Evolutionary conservation across 1,139 yeast species (phyloP).

Genomic region (Candida mesenterica): DNA sequence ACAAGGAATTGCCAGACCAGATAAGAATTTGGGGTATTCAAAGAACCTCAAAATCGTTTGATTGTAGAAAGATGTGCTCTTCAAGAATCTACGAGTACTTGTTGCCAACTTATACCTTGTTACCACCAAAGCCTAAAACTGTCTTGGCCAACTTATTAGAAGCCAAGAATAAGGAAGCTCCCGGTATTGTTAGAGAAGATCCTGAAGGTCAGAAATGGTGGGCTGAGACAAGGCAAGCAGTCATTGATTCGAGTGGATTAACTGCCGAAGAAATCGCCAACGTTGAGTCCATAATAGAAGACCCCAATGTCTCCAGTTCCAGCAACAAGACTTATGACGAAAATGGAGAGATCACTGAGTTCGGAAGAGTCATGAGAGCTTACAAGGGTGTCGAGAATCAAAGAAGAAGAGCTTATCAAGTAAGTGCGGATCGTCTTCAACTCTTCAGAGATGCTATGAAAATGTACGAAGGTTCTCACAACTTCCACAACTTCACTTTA

Average conservation of each 20-base stretch:
- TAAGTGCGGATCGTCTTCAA: constrained; percentile 58
- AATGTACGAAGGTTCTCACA: constrained; percentile 82
- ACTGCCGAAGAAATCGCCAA: constrained; percentile 44
- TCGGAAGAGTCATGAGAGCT: constrained; percentile 49
- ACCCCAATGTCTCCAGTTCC: constrained; percentile 15
- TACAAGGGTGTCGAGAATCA: constrained; percentile 66
- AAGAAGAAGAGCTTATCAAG: constrained; percentile 68
- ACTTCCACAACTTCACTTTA: constrained; percentile 91
- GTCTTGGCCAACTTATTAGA: constrained; percentile 59
- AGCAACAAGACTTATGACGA: constrained; percentile 26
- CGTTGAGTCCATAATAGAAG: constrained; percentile 14
- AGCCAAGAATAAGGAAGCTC: constrained; percentile 51
- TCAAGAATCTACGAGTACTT: constrained; percentile 92
- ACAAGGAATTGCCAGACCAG: constrained; percentile 73
- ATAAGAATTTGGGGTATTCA: constrained; percentile 92
- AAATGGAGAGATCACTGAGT: constrained; percentile 37
- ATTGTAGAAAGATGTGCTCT: constrained; percentile 92
- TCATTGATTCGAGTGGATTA: constrained; percentile 42
- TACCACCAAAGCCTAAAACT: constrained; percentile 84
- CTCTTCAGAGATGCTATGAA: constrained; percentile 67
- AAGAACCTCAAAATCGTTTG: constrained; percentile 87
- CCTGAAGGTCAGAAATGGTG: constrained; percentile 74
- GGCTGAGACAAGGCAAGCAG: constrained; percentile 49
- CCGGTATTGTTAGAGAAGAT: constrained; percentile 62
- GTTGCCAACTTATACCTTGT: constrained; percentile 83